phyloP scores from a whole-genome alignment of 148 eudicot species.

The Rhododendron molle region DNA sequence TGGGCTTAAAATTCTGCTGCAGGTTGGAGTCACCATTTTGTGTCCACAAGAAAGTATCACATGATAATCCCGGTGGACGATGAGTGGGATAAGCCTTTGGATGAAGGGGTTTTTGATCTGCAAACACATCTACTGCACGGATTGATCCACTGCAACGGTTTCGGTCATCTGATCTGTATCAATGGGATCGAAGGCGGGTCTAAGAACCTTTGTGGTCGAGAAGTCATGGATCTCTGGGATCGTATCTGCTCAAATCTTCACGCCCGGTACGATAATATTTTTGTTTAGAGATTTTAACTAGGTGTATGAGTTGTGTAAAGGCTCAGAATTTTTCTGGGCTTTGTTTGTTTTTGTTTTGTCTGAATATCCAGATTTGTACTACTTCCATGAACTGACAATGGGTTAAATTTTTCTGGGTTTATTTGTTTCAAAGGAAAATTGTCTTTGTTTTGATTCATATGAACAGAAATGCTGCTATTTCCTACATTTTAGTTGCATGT shows the following conservation, averaged over 20 bases:
- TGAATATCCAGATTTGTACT: neutral
- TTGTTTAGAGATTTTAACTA: neutral
- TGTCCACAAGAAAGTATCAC: conserved; percentile 76
- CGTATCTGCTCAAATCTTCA: conserved; percentile 72
- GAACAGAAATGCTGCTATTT: neutral
- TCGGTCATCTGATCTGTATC: conserved; percentile 70
- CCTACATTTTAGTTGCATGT: too few relatives aligned
- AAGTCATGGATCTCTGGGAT: conserved; percentile 90
- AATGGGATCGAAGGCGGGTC: conserved; percentile 89
- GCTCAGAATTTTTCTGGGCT: neutral
- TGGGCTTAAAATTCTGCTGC: neutral
- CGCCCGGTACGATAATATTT: conserved; percentile 36
- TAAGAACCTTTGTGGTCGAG: conserved; percentile 52
- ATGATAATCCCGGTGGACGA: conserved; percentile 65
- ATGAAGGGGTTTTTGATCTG: conserved; percentile 40
- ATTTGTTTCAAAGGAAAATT: neutral
- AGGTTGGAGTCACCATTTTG: conserved; percentile 93
- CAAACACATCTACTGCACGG: conserved; percentile 81
- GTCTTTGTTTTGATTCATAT: neutral
- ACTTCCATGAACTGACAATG: neutral
- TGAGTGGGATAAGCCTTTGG: conserved; percentile 66
- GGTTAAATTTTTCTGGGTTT: neutral
- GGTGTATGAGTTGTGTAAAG: neutral
- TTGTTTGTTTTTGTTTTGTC: neutral
- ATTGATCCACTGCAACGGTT: conserved; percentile 83